Base-by-base conservation (phyloP, 108 stramenopile genomes). In the Cyclotella sp. region DNA sequence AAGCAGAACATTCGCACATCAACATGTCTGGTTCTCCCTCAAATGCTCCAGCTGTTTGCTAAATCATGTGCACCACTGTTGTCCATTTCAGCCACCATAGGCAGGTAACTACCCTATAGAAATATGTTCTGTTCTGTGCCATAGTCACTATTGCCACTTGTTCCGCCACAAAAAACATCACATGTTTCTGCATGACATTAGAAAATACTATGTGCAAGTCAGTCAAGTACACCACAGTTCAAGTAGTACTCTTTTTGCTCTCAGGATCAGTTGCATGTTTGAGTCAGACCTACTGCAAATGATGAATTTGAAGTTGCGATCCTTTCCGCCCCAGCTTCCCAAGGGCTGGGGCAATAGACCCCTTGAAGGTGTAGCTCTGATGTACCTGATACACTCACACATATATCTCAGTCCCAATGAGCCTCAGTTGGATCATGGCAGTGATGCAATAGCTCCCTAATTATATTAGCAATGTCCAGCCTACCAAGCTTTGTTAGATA, bases 131-230 rank as follows among this genome's bases (percentile, higher is more conserved):
- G 3, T 24, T 24, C 55, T 28, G 22, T 28, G 9, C 49, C 19
- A 51, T 19, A 51, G n/a, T 51, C 3, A 51, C 49, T 19, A 26
- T 21, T 27, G 24, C 24, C 26, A 3, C 55, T 26, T 26, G 13
- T 58, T 58, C 55, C 22, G 55, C 24, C 26, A 58, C 55, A 1
- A 9, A 58, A 1, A 58, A 58, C 13, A 8, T 58, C 19, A 58
- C 55, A 58, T 58, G 55, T 58, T 58, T 58, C 22, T 58, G 55
- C 2, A 9, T 58, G 19, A 27, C 55, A 58, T 9, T 58, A 24
- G 19, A 13, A 21, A 27, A 21, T 14, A 24, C 13, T 3, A 58
- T 28, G 16, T 6, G 55, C 13, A 21, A 1, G 4, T 58, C 24
- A 21, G 7, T 58, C 0, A 58, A 9, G 24, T 58, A 58, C 22